Conservation (phyloP, 1,139 yeast species). For the Lodderomyces elongisporus region DNA sequence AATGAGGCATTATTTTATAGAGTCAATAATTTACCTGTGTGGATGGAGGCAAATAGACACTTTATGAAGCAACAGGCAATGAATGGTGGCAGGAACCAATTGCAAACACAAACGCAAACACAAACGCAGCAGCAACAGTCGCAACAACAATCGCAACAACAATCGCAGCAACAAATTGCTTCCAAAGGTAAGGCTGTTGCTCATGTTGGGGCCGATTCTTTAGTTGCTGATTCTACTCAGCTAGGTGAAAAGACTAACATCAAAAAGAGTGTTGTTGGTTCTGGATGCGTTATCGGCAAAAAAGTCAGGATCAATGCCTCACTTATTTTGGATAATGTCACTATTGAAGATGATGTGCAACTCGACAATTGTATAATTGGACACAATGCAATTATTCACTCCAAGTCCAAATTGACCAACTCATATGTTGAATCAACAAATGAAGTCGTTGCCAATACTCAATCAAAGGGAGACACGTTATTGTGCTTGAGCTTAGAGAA, state of each 20-base stretch:
- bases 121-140: constrained; percentile 14
- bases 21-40: constrained; percentile 71
- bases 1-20: constrained; percentile 66
- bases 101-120: not conserved
- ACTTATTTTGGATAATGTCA: constrained; percentile 66
- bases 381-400: constrained; percentile 52
- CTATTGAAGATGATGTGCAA: constrained; percentile 74
- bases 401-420: constrained; percentile 58
- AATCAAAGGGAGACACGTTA: constrained; percentile 78
- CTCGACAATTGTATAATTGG: constrained; percentile 92
- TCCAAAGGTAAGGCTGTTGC: constrained; percentile 61
- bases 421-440: constrained; percentile 84
- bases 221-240: constrained; percentile 55
- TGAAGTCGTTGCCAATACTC: constrained; percentile 56
- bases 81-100: constrained; percentile 14
- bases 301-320: constrained; percentile 87
- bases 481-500: constrained; percentile 60
- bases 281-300: constrained; percentile 73
- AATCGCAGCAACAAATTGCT: constrained; percentile 19
- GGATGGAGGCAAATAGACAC: constrained; percentile 86
- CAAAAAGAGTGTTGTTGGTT: constrained; percentile 74
- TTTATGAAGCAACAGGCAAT: constrained; percentile 52
- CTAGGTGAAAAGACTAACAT: constrained; percentile 80
- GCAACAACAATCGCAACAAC: constrained; percentile 16
- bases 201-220: constrained; percentile 82